A percentile compares a stretch with the other conserved stretches of the same genome.
phyloP scores from a whole-genome alignment of 176 grass and related monocot species.

The Puccinellia tenuiflora region DNA sequence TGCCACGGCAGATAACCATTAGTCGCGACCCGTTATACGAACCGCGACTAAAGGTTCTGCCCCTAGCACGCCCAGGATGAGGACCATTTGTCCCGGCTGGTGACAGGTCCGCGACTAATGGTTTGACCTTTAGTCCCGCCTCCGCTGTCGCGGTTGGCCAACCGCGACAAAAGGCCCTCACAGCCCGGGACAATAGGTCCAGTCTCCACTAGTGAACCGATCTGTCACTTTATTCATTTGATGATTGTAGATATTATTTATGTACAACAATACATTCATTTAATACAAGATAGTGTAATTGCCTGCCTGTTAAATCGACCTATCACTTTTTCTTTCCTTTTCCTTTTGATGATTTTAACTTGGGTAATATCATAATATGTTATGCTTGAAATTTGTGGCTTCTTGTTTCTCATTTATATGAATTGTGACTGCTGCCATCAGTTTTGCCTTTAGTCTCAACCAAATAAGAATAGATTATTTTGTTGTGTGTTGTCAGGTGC shows the following conservation, averaged over 20 bases:
- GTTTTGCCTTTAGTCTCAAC: neutral
- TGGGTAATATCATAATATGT: neutral
- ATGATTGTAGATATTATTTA: neutral
- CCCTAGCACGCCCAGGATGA: too few relatives aligned
- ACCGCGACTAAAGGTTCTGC: too few relatives aligned
- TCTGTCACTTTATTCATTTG: neutral
- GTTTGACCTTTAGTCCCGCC: too few relatives aligned
- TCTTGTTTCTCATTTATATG: neutral
- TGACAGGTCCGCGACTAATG: too few relatives aligned
- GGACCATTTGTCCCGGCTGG: too few relatives aligned
- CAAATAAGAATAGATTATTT: neutral
- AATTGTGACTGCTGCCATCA: neutral
- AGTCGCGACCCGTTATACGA: too few relatives aligned
- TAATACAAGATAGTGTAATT: neutral
- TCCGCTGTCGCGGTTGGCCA: too few relatives aligned
- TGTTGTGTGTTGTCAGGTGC: neutral
- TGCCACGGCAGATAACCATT: too few relatives aligned
- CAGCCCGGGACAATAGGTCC: too few relatives aligned
- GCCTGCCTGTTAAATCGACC: neutral
- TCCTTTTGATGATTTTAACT: neutral
- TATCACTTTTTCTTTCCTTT: neutral
- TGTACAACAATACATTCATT: neutral
- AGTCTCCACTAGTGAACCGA: too few relatives aligned
- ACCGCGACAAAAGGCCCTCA: too few relatives aligned
- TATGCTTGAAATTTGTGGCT: neutral